Evolutionary conservation across 129 eudicot genomes (phyloP).

Genomic region (Kitagawia praeruptora): DNA sequence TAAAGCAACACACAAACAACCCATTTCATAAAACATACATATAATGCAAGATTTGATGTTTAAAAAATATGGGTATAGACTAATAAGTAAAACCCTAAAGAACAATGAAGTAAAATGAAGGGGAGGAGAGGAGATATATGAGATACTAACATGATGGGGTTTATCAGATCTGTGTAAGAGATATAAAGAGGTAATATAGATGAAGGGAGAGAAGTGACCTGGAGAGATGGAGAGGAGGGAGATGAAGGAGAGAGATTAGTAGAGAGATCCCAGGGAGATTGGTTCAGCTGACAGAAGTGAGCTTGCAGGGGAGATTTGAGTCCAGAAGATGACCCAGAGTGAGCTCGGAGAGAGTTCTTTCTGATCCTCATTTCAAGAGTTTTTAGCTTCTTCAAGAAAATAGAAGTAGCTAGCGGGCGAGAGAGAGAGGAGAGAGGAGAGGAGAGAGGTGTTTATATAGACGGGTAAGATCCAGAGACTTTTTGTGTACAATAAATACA

Average conservation of each 20-base stretch:
- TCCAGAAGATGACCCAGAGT: not conserved
- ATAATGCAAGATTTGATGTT: slow-evolving; percentile 3
- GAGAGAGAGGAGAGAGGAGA: not conserved
- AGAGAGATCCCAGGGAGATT: slow-evolving; percentile 9
- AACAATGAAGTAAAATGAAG: not conserved
- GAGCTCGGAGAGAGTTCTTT: not conserved
- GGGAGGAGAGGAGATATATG: not conserved
- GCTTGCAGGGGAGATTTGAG: not conserved
- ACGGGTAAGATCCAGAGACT: slow-evolving; percentile 2
- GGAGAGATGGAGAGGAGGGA: not conserved
- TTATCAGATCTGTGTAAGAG: not conserved
- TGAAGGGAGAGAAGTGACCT: not conserved
- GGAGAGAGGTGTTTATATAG: not conserved
- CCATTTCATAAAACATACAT: not conserved
- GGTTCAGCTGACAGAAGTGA: slow-evolving; percentile 7
- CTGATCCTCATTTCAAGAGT: slow-evolving; percentile 3
- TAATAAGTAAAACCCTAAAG: slow-evolving; percentile 7
- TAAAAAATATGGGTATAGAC: not conserved
- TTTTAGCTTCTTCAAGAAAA: not conserved
- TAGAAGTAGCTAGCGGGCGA: not conserved
- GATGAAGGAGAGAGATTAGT: not conserved
- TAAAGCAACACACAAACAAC: not conserved
- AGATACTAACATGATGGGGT: not conserved
- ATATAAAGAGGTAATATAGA: not conserved
- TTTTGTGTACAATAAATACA: not conserved